Evolutionary conservation across 2,329 filamentous ascomycete genomes (phyloP).

Genomic region (Pseudogymnoascus sp.): DNA sequence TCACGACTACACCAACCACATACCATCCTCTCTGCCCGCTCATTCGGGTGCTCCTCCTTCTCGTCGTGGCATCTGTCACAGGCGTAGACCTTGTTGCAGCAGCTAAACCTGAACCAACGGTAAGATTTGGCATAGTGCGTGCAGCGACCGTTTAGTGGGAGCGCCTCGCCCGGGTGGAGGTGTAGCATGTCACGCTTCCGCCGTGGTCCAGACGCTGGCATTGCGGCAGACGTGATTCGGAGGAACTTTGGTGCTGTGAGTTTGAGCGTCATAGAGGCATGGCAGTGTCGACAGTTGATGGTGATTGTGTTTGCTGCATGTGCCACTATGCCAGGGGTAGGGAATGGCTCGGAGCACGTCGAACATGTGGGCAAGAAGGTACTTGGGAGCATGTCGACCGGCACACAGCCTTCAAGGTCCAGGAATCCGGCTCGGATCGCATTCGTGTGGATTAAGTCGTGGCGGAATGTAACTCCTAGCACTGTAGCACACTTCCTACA

Average conservation of each 20-base stretch:
- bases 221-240: conserved; percentile 46
- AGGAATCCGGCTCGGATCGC: conserved; percentile 72
- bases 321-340: conserved; percentile 55
- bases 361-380: conserved; percentile 72
- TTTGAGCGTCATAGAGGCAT: conserved; percentile 70
- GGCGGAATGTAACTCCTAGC: conserved; percentile 49
- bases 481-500: conserved; percentile 52
- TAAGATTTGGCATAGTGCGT: conserved; percentile 50
- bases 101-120: conserved; percentile 59
- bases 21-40: conserved; percentile 79
- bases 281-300: conserved; percentile 72
- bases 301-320: conserved; percentile 66
- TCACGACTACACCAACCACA: conserved; percentile 74
- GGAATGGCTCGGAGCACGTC: conserved; percentile 62
- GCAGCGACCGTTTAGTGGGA: conserved; percentile 47
- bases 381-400: conserved; percentile 64
- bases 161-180: conserved; percentile 47
- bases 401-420: conserved; percentile 65
- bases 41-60: conserved; percentile 61
- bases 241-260: conserved; percentile 74
- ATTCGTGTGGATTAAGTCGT: conserved; percentile 63
- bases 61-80: conserved; percentile 59
- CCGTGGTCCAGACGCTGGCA: conserved; percentile 32
- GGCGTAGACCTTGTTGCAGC: conserved; percentile 50
- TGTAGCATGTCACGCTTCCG: conserved; percentile 47